Conservation (phyloP, 2,329 filamentous ascomycete species). For the Stagonosporopsis cucurbitacearum region DNA sequence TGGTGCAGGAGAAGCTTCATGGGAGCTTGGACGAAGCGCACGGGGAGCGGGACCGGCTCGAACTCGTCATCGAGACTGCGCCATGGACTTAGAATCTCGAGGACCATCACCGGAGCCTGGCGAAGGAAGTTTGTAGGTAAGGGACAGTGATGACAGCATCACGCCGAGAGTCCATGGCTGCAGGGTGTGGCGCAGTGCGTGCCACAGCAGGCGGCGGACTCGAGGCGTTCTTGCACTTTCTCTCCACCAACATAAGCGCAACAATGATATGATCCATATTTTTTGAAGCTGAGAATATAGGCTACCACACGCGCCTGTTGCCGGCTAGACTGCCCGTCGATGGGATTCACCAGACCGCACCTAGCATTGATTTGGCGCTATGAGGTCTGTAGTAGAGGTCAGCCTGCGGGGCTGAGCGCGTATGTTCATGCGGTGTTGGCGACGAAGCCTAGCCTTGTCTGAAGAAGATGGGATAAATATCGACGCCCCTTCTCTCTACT, state of each 20-base stretch:
- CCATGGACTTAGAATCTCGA: slow-evolving; percentile 38
- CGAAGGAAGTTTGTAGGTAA: slow-evolving; percentile 7
- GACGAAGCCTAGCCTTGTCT: slow-evolving; percentile 23
- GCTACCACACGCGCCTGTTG: neutral
- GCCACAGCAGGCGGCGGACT: slow-evolving; percentile 4
- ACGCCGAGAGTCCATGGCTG: neutral
- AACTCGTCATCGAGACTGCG: slow-evolving; percentile 42
- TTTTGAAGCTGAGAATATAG: neutral
- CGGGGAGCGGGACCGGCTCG: slow-evolving; percentile 60
- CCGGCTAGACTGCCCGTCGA: neutral
- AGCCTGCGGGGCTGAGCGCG: slow-evolving; percentile 38
- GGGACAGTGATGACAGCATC: slow-evolving; percentile 5
- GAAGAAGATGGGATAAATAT: slow-evolving; percentile 22
- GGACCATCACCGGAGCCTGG: slow-evolving; percentile 33
- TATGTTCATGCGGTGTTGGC: slow-evolving; percentile 14
- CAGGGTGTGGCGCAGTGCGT: neutral
- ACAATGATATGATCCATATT: neutral
- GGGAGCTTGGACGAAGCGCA: slow-evolving; percentile 71
- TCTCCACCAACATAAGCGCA: neutral
- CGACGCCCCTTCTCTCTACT: slow-evolving; percentile 16
- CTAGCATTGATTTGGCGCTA: slow-evolving; percentile 19
- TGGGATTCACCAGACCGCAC: slow-evolving; percentile 16
- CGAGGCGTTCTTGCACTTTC: slow-evolving; percentile 2
- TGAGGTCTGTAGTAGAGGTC: slow-evolving; percentile 24
- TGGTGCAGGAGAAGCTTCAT: slow-evolving; percentile 67